Conservation (phyloP, 2,329 filamentous ascomycete genomes). For the Colletotrichum sp. region DNA sequence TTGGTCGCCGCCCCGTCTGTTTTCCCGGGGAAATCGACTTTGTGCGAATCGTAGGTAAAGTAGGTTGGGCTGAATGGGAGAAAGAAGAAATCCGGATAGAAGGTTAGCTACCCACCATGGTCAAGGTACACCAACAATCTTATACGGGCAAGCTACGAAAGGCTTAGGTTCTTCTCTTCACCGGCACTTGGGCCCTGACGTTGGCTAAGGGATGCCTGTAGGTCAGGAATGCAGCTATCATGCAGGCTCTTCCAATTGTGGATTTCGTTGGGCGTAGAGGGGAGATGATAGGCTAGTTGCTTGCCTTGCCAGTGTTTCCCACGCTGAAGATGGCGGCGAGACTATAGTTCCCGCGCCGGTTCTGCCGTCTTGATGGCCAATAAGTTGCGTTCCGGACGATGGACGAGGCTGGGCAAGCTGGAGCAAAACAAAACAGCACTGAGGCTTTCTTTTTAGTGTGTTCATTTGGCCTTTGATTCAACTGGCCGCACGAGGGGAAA, state of each 20-base stretch:
- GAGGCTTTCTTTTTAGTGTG: not conserved
- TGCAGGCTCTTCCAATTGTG: constrained; percentile 17
- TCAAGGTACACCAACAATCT: constrained; percentile 8
- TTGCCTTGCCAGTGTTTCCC: not conserved
- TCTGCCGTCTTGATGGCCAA: not conserved
- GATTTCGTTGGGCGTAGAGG: not conserved
- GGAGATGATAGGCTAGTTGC: constrained; percentile 4
- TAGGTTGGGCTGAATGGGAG: not conserved
- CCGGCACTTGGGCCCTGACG: constrained; percentile 16
- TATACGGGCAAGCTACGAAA: constrained; percentile 11
- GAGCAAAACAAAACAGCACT: not conserved
- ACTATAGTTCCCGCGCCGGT: not conserved
- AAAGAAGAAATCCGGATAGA: not conserved
- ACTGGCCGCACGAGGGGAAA: not conserved
- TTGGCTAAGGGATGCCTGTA: constrained; percentile 16
- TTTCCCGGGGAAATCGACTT: not conserved
- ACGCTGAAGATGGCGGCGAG: not conserved
- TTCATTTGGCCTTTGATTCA: not conserved
- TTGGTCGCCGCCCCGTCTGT: not conserved
- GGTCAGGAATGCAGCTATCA: constrained; percentile 10
- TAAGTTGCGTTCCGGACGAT: not conserved
- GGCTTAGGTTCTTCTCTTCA: constrained; percentile 9
- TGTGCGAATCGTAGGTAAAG: not conserved
- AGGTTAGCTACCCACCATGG: not conserved
- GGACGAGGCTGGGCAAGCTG: not conserved